phyloP scores from a whole-genome alignment of 208 protist genomes.

The Trypanosoma grayi region DNA sequence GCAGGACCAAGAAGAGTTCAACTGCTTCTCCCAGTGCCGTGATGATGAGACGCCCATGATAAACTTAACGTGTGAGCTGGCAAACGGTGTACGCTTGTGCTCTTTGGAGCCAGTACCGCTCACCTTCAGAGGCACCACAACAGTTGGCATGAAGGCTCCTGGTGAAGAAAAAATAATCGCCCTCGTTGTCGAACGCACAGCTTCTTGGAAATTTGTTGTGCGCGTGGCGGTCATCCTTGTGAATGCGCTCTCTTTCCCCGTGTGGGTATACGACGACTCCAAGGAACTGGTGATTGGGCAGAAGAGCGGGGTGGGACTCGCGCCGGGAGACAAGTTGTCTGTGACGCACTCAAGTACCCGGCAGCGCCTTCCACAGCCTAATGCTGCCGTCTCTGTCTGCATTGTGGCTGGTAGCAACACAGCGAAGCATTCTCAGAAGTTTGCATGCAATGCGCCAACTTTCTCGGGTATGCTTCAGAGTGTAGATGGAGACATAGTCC shows the following conservation, averaged over 20 bases:
- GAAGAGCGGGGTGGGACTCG: conserved; percentile 2
- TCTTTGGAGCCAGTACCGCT: conserved; percentile 4
- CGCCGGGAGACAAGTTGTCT: background rate
- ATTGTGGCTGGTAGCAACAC: conserved; percentile 1
- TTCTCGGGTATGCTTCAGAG: conserved; percentile 30
- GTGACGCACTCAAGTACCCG: background rate
- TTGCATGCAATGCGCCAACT: conserved; percentile 23
- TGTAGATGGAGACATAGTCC: conserved; percentile 18
- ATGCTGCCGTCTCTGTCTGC: background rate
- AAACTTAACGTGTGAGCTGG: conserved; percentile 13
- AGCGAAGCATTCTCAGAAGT: conserved; percentile 26
- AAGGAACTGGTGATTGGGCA: conserved; percentile 11
- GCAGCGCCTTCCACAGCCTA: background rate
- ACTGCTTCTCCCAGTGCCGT: conserved; percentile 10
- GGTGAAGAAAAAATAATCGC: conserved; percentile 1
- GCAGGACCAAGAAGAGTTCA: conserved; percentile 16
- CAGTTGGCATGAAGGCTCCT: conserved; percentile 1
- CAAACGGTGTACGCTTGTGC: conserved; percentile 8
- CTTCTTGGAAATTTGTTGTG: conserved; percentile 15
- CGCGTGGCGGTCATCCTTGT: conserved; percentile 4
- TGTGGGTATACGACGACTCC: conserved; percentile 18
- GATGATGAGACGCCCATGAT: background rate
- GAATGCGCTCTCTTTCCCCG: conserved; percentile 16
- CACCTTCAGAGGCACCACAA: conserved; percentile 7
- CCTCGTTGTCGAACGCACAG: conserved; percentile 11